These are phyloP conservation scores for Backusella luteola DNA, from an alignment of 192 early-diverging fungal genomes.

Conservation along the genomic window DNA sequence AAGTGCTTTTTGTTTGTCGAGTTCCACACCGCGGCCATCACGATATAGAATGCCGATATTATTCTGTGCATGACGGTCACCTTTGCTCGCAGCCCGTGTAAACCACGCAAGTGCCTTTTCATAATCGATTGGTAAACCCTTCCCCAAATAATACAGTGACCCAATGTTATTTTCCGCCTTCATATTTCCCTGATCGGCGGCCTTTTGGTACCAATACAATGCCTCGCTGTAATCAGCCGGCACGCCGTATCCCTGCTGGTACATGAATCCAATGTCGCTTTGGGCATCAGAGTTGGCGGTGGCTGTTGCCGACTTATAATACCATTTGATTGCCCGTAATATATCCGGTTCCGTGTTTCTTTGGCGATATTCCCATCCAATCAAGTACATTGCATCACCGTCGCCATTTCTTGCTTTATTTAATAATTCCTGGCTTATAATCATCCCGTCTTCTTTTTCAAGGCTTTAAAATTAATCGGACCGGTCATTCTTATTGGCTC, in stretches of 20 bases:
- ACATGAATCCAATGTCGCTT: background rate
- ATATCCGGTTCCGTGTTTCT: background rate
- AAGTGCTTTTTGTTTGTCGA: background rate
- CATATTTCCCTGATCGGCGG: background rate
- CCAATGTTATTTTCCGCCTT: background rate
- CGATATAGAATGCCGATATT: background rate
- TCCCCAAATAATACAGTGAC: background rate
- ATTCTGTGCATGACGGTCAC: background rate
- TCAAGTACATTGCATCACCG: background rate
- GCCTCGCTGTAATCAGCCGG: background rate
- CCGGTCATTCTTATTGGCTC: background rate
- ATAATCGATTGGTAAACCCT: background rate
- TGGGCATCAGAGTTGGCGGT: background rate
- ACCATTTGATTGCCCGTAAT: background rate
- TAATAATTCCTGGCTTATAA: background rate
- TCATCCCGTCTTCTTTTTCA: background rate
- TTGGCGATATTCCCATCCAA: background rate
- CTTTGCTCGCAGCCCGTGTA: background rate
- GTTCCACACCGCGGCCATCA: background rate
- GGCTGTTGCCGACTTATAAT: background rate
- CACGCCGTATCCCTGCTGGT: background rate
- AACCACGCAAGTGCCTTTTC: background rate
- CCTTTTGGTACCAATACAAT: background rate
- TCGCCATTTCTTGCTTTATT: background rate
- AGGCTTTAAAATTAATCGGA: constrained; percentile 7